These are phyloP conservation scores for Imleria badia DNA, from an alignment of 768 basidiomycete species.

Conservation along the genomic window DNA sequence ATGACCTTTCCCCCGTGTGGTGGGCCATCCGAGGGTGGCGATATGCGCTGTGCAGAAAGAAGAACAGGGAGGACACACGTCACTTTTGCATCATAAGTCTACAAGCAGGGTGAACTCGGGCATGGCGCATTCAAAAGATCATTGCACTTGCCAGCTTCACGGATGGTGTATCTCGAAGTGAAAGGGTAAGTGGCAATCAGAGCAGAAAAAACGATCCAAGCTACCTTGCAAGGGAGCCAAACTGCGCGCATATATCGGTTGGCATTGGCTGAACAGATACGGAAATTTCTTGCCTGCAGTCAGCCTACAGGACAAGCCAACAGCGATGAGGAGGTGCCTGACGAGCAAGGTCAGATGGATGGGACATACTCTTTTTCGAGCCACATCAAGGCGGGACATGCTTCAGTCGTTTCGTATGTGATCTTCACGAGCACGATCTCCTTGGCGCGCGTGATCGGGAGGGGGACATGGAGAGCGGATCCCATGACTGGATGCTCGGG, in stretches of 20 bases:
- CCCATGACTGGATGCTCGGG: constrained; percentile 73
- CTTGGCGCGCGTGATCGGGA: constrained; percentile 41
- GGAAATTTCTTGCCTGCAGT: constrained; percentile 85
- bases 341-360: neutral
- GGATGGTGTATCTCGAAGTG: constrained; percentile 69
- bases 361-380: constrained; percentile 65
- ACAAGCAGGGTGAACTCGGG: neutral
- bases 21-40: constrained; percentile 69
- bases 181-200: neutral
- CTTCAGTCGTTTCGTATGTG: constrained; percentile 70
- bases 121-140: neutral
- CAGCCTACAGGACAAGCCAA: constrained; percentile 45
- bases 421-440: constrained; percentile 49
- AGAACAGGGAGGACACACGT: constrained; percentile 80
- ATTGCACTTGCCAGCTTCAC: constrained; percentile 69
- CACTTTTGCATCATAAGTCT: constrained; percentile 87
- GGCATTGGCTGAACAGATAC: constrained; percentile 91
- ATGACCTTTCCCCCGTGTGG: constrained; percentile 71
- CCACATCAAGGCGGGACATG: constrained; percentile 84
- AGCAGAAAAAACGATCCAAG: neutral
- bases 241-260: constrained; percentile 85
- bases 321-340: neutral
- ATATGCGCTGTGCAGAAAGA: constrained; percentile 78
- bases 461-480: constrained; percentile 61
- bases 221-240: constrained; percentile 78